Evolutionary conservation across 2,329 filamentous ascomycete genomes (phyloP), one percentile per base, ranked within the genome.

Genomic region (Ceratocystis variospora): DNA sequence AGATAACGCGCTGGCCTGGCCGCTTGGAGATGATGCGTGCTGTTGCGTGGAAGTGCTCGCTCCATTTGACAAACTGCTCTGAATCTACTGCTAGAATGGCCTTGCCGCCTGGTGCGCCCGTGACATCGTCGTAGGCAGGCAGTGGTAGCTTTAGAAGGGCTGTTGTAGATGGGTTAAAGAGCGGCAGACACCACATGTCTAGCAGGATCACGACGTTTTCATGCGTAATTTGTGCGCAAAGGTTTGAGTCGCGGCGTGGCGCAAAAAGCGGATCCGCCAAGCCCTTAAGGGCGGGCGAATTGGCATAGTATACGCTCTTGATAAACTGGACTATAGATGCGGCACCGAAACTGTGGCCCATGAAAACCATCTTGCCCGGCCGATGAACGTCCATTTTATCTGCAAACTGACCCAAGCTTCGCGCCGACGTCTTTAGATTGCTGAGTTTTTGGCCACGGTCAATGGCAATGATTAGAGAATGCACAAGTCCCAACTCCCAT

Each of bases 301-400:
- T 77, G 12, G 81, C 79, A 75, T 91, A 90, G 77, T 86, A 93
- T 10, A 87, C 84, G 63, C 83, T 87, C 77, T 96, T 96, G 62
- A 93, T 77, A 65, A 95, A 82, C 72, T 95, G 90, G 1, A 88
- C 80, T 22, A 84, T 79, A 0, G 88, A 90, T 0, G 88, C 82
- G 0, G 86, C 87, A 25, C 90, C 90, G 70, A 95, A 95, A 19
- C 87, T 90, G 74, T 96, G 90, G 3, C 90, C 90, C 0, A 83
- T 83, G 73, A 89, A 93, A 53, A 86, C 82, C 59, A 95, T 84
- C 64, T 81, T 83, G 1, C 90, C 90, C 0, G 89, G 88, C 7
- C 82, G 79, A 67, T 86, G 83, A 3, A 95, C 80, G 69, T 89
- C 81, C 61, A 94, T 79, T 65, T 77, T 77, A n/a, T 78, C 76